Conservation (phyloP, 2,329 filamentous ascomycete species). For the Scopulariopsis brevicaulis region DNA sequence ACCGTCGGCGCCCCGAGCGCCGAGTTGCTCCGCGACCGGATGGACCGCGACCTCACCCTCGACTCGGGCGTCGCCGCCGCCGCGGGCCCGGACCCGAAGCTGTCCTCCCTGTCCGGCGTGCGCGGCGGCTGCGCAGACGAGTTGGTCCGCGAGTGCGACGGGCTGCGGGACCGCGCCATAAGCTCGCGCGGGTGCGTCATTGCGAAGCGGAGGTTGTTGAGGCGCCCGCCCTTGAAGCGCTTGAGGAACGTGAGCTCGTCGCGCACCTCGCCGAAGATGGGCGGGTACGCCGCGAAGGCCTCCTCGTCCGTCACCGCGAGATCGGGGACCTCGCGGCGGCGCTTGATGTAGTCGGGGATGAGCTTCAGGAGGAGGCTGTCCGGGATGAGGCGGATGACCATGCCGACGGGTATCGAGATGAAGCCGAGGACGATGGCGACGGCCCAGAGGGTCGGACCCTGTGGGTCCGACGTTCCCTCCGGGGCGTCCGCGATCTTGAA, state of each 20-base stretch:
- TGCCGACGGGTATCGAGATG: constrained; percentile 75
- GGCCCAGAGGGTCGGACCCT: constrained; percentile 73
- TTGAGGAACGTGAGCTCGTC: constrained; percentile 75
- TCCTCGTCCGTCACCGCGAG: constrained; percentile 56
- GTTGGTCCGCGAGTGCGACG: constrained; percentile 53
- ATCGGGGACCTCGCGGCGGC: constrained; percentile 32
- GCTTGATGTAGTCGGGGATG: constrained; percentile 41
- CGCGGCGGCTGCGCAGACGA: constrained; percentile 43
- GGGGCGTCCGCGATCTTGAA: constrained; percentile 49
- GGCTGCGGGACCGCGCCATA: constrained; percentile 48
- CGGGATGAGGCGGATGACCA: constrained; percentile 72
- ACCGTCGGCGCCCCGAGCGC: constrained; percentile 64
- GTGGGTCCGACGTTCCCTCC: constrained; percentile 27
- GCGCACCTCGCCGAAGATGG: constrained; percentile 61
- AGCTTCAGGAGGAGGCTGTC: constrained; percentile 51
- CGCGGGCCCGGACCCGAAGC: constrained; percentile 28
- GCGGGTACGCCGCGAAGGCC: constrained; percentile 56
- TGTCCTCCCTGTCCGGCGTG: constrained; percentile 51
- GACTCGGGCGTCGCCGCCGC: constrained; percentile 45
- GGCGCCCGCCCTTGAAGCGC: constrained; percentile 67
- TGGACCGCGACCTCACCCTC: constrained; percentile 56
- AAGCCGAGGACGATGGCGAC: constrained; percentile 75
- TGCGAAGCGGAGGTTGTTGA: constrained; percentile 72
- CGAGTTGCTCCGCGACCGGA: constrained; percentile 54
- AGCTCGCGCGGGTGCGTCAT: constrained; percentile 67